phyloP scores from a whole-genome alignment of 2,329 filamentous ascomycete genomes.

The Aureobasidium musti region DNA sequence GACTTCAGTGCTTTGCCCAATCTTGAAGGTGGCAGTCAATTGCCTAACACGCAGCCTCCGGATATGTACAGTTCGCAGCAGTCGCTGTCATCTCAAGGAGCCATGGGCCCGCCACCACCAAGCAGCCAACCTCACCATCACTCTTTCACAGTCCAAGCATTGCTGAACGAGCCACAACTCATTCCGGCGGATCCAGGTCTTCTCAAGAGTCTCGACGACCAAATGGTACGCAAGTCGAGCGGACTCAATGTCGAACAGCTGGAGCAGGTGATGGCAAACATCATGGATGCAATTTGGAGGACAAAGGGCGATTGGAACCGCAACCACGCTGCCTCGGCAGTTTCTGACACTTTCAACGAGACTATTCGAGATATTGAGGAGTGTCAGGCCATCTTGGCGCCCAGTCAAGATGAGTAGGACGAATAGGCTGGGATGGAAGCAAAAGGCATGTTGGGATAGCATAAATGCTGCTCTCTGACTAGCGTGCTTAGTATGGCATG shows the following conservation, averaged over 20 bases:
- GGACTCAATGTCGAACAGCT: conserved; percentile 90
- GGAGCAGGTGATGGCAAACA: conserved; percentile 84
- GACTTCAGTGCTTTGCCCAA: conserved; percentile 56
- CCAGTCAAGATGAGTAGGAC: conserved; percentile 43
- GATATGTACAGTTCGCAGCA: conserved; percentile 37
- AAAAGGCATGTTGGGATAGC: conserved; percentile 12
- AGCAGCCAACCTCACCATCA: conserved; percentile 38
- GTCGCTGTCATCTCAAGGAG: conserved; percentile 41
- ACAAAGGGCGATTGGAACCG: conserved; percentile 81
- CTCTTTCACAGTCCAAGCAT: conserved; percentile 40
- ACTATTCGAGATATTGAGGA: conserved; percentile 68
- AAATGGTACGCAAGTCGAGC: conserved; percentile 67
- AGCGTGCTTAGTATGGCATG: neutral
- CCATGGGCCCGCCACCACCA: conserved; percentile 40
- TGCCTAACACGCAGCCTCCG: conserved; percentile 65
- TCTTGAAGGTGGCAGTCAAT: conserved; percentile 55
- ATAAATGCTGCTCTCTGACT: neutral
- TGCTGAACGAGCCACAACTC: conserved; percentile 47
- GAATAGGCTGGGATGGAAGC: neutral
- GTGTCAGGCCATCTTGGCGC: conserved; percentile 49
- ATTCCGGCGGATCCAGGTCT: conserved; percentile 52
- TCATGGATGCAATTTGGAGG: conserved; percentile 91
- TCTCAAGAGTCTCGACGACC: conserved; percentile 60
- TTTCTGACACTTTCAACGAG: conserved; percentile 73
- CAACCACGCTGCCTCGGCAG: conserved; percentile 64